Evolutionary conservation across 768 basidiomycete genomes (phyloP), one percentile per base, ranked within the genome.

Genomic region (Suillus subalutaceus): DNA sequence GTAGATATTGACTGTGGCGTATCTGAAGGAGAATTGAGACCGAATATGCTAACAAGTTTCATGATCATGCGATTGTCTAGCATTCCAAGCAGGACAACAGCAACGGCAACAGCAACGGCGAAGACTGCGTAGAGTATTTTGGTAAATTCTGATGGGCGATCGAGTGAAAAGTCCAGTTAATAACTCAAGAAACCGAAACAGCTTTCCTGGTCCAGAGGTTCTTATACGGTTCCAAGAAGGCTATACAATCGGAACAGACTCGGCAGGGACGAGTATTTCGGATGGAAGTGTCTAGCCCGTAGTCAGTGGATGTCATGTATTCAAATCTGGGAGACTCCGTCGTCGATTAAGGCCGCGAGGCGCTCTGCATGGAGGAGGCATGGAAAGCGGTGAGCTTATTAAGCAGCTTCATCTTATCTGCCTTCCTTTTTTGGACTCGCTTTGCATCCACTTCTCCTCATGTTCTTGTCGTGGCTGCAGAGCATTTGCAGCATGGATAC

Each of bases 11-110:
- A 63, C 32, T 69, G 76, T 46, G 74, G 67, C 37, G 70, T 66
- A 35, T 72, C 37, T 30, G 62, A 41, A 37, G 76, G 71, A 38
- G 74, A 75, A 61, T 70, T 69, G 40, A 64, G 15, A 55, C 77
- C 74, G 43, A 77, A 67, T 58, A 62, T 62, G 56, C 74, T 72
- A 67, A 75, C 70, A 46, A 78, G 66, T 56, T 62, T 78, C 77
- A 75, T 74, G 72, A 78, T 72, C 66, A 72, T 71, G 58, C 72
- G 77, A 43, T 72, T 66, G 68, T 77, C 72, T 68, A 78, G 68
- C 75, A 77, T 78, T 63, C 74, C 74, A 57, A 76, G 62, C 55
- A 65, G 41, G 48, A 77, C 62, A 62, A 71, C 68, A 37, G 70
- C 62, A 53, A 72, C 61, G 48, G 65, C 66, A 59, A 26, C 46